Conservation (phyloP, 1,139 yeast species). For the Hansenula lynferdii region DNA sequence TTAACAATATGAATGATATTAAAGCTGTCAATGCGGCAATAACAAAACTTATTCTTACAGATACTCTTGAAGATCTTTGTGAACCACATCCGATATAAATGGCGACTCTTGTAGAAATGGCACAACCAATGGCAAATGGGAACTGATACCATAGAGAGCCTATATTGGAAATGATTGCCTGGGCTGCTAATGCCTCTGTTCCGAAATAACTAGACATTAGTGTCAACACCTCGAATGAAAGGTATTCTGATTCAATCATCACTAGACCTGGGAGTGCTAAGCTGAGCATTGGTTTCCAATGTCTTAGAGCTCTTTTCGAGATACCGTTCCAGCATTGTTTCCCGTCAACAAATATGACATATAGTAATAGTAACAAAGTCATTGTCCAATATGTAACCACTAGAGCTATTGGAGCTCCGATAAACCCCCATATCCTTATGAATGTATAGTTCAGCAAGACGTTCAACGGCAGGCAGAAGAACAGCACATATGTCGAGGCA, state of each 20-base stretch:
- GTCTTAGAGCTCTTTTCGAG: conserved; percentile 20
- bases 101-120: conserved; percentile 37
- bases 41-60: conserved; percentile 16
- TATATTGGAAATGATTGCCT: conserved; percentile 34
- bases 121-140: conserved; percentile 38
- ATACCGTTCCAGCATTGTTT: conserved; percentile 31
- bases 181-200: conserved; percentile 37
- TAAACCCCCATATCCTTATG: conserved; percentile 29
- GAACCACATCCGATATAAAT: conserved; percentile 31
- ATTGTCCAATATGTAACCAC: conserved; percentile 32
- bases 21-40: conserved; percentile 20
- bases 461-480: conserved; percentile 34
- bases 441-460: conserved; percentile 26
- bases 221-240: conserved; percentile 38
- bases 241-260: conserved; percentile 38
- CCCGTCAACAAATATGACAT: conserved; percentile 27
- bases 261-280: conserved; percentile 36
- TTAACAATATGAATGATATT: conserved; percentile 21
- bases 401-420: conserved; percentile 35
- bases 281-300: conserved; percentile 31
- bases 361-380: conserved; percentile 25
- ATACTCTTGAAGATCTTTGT: conserved; percentile 15
- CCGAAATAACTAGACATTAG: conserved; percentile 36
- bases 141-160: conserved; percentile 36
- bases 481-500: conserved; percentile 36